phyloP scores from a whole-genome alignment of 2,329 filamentous ascomycete species.

The Trichoderma afroharzianum region DNA sequence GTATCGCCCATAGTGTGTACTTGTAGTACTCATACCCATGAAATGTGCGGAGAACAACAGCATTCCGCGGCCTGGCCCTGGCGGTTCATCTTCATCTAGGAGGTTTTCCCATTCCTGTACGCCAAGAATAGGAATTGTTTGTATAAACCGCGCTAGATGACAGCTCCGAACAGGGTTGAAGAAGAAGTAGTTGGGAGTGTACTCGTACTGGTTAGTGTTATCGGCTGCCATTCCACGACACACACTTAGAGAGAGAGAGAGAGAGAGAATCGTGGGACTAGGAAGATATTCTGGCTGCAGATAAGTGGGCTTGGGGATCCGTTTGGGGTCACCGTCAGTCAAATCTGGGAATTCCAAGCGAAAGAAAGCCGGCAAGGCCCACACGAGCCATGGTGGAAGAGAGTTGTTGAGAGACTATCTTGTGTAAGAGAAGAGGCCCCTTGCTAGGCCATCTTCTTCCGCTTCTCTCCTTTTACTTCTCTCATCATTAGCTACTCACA shows the following conservation, averaged over 20 bases:
- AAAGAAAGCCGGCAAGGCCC: neutral
- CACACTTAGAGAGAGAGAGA: neutral
- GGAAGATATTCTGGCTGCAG: neutral
- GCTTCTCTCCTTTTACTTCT: neutral
- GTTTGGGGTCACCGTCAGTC: neutral
- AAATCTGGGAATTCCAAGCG: slow-evolving; percentile 7
- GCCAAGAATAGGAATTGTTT: neutral
- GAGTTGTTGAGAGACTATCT: neutral
- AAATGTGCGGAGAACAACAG: slow-evolving; percentile 1
- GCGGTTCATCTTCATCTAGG: neutral
- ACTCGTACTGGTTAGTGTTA: neutral
- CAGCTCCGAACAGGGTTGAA: neutral
- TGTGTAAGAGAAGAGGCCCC: neutral
- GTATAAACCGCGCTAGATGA: neutral
- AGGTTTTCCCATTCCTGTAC: neutral
- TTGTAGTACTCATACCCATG: neutral
- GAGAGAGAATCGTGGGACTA: neutral
- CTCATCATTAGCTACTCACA: neutral
- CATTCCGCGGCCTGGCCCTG: neutral
- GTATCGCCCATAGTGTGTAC: neutral
- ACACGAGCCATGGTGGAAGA: neutral
- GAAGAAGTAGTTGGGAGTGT: neutral
- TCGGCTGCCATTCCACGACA: neutral
- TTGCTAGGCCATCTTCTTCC: neutral
- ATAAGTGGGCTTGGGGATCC: neutral